phyloP scores from a whole-genome alignment of 2,329 filamentous ascomycete genomes.

The Penicillium occitanis region DNA sequence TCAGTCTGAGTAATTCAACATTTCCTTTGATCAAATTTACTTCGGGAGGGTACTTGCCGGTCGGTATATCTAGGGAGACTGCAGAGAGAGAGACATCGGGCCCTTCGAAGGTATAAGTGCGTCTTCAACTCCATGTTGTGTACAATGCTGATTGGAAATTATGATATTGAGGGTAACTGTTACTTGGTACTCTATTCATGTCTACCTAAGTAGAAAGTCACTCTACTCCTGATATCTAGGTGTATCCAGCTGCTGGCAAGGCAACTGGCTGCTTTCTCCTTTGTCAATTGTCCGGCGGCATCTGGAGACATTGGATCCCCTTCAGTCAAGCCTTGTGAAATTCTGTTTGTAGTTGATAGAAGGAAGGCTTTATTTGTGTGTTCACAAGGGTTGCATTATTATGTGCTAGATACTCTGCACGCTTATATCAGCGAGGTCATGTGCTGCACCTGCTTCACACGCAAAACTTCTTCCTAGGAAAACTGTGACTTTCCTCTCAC shows the following conservation, averaged over 20 bases:
- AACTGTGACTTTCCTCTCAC: not conserved
- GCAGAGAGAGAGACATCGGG: not conserved
- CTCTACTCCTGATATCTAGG: not conserved
- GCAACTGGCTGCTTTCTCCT: not conserved
- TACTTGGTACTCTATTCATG: not conserved
- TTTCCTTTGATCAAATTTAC: not conserved
- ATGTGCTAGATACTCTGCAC: not conserved
- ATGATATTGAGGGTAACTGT: too few relatives aligned
- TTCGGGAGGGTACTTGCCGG: not conserved
- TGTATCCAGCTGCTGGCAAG: not conserved
- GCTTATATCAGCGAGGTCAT: not conserved
- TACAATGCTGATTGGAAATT: not conserved
- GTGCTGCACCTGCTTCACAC: not conserved
- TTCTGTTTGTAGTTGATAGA: not conserved
- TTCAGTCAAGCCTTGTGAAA: not conserved
- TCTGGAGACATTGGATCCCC: not conserved
- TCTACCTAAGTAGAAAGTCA: not conserved
- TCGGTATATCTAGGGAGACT: not conserved
- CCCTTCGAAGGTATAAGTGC: not conserved
- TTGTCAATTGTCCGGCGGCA: not conserved
- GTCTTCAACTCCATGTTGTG: not conserved
- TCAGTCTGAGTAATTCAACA: not conserved
- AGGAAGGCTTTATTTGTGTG: not conserved
- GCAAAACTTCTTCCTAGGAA: not conserved
- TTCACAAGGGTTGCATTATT: not conserved